Base-by-base conservation (phyloP, 2,329 filamentous ascomycete genomes). In the Pyrenochaeta sp. region DNA sequence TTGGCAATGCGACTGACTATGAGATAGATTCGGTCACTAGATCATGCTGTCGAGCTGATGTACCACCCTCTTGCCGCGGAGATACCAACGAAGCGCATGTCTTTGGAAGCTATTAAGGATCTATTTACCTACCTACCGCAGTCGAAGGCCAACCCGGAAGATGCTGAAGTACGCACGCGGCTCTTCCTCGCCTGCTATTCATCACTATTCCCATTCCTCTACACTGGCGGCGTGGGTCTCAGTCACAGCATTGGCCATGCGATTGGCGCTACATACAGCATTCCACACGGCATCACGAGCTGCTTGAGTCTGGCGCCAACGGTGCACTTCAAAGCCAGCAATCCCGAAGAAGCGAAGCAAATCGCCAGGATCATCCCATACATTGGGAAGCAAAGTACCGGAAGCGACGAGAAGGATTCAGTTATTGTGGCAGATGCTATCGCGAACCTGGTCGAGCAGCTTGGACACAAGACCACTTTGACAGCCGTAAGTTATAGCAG, bases 271-370 rank as follows among this genome's bases (percentile, higher is more conserved):
- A 84, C 84, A 0, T 87, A 86, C 61, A 72, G 76, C 2, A 86
- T 87, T 46, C 84, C 84, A 0, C 84, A 86, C 55, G 84, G 84
- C 2, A 80, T 85, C 48, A 86, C 84, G 0, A 83, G 80, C 15
- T 85, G 84, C 62, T 62, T 86, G 62, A 85, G 82, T 27, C 70
- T 86, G 3, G 81, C 82, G 0, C 81, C 83, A 45, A 84, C 85
- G 1, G 79, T 86, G 2, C 82, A 82, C 64, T 72, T 85, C 48
- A 86, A 85, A 62, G 82, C 83, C 0, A 71, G 74, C 52, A 79
- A 80, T 15, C 71, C 73, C 8, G 77, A 80, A 13, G 81, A 83
- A 55, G 83, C 83, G 22, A 78, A 75, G 55, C 80, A 83, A 58
- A 77, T 84, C 52, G 79, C 81, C 3, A 75, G 82, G 15, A 77